A percentile compares a stretch with the other conserved stretches of the same genome.
Evolutionary conservation across 768 basidiomycete genomes (phyloP).

Genomic region (Tylopilus balloui): DNA sequence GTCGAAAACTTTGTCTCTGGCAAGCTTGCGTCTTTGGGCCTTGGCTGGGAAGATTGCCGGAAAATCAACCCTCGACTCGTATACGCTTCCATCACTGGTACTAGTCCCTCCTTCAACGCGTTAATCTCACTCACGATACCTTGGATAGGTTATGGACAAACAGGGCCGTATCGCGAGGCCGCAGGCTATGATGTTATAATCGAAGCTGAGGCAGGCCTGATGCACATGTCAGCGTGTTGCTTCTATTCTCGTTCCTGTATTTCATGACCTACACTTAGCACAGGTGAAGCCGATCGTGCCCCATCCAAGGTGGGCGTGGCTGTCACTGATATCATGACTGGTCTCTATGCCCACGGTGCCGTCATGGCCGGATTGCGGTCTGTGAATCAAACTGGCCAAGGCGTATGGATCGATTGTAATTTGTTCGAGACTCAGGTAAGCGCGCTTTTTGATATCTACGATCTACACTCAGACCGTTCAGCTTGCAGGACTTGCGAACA

Average conservation of each 20-base stretch:
- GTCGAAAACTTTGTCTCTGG: constrained; percentile 88
- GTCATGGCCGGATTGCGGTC: constrained; percentile 88
- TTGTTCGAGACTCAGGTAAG: constrained; percentile 86
- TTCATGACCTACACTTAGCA: constrained; percentile 43
- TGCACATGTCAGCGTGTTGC: constrained; percentile 72
- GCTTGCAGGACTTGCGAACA: constrained; percentile 89
- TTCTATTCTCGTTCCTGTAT: constrained; percentile 9
- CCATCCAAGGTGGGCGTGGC: constrained; percentile 97
- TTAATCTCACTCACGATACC: background rate
- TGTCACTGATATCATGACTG: constrained; percentile 83
- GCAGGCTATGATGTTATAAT: constrained; percentile 88
- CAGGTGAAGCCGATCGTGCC: constrained; percentile 80
- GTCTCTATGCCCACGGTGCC: constrained; percentile 87
- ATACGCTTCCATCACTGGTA: constrained; percentile 88
- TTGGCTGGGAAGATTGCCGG: constrained; percentile 80
- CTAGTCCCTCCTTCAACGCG: constrained; percentile 9
- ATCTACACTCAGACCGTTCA: constrained; percentile 28
- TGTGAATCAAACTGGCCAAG: constrained; percentile 77
- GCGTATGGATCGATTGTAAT: constrained; percentile 89
- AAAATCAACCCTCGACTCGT: constrained; percentile 76
- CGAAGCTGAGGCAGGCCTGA: constrained; percentile 88
- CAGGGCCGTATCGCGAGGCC: constrained; percentile 77
- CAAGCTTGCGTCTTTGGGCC: constrained; percentile 78
- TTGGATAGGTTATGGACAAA: constrained; percentile 71
- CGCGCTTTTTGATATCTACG: background rate